Evolutionary conservation across 179 eudicot genomes (phyloP).

Genomic region (Patellifolia procumbens): DNA sequence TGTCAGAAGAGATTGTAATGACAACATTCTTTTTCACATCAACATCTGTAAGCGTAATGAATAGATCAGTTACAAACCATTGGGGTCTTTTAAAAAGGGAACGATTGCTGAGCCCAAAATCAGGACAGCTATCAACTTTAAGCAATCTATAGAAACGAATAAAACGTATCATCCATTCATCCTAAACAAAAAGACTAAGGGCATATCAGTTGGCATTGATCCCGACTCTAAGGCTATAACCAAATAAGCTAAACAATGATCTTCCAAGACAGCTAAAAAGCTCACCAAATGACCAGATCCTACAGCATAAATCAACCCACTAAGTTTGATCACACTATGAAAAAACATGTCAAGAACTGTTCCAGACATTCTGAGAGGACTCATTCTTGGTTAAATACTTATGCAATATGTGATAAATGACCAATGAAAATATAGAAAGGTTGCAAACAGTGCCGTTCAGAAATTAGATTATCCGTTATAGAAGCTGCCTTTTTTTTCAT

Average conservation of each 20-base stretch:
- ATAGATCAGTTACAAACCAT: constrained; percentile 14
- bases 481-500: background rate
- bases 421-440: background rate
- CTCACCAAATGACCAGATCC: background rate
- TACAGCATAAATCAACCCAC: background rate
- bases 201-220: background rate
- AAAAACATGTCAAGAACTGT: background rate
- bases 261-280: background rate
- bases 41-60: constrained; percentile 51
- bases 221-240: background rate
- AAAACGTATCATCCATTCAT: too few species aligned
- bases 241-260: background rate
- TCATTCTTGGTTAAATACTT: background rate
- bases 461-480: background rate
- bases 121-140: background rate
- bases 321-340: background rate
- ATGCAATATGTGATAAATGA: background rate
- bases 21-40: constrained; percentile 91
- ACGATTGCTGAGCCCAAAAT: background rate
- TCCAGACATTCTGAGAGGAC: background rate
- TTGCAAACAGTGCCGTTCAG: background rate
- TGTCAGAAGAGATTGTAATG: constrained; percentile 83
- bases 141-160: background rate
- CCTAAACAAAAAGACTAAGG: background rate
- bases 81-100: too few species aligned